These are phyloP conservation scores for Salix suchowensis DNA, from an alignment of 345 rosid species.

Conservation along the genomic window DNA sequence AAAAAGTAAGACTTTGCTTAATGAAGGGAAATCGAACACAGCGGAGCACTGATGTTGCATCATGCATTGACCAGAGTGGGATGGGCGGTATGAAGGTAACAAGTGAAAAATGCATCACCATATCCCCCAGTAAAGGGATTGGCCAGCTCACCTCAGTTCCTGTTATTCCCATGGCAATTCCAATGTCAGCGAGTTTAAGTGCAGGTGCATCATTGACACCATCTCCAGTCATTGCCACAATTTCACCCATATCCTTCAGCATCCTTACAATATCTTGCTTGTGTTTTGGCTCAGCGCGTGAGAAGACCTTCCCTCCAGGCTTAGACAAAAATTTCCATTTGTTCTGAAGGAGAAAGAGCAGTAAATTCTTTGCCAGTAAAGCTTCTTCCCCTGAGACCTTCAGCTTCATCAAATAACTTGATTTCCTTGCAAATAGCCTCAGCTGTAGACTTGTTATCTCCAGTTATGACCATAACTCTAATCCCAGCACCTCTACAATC, in stretches of 20 bases:
- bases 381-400: conserved; percentile 60
- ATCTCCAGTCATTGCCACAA: conserved; percentile 99
- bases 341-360: conserved; percentile 47
- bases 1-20: not conserved
- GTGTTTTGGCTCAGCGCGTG: conserved; percentile 88
- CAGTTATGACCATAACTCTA: conserved; percentile 85
- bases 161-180: conserved; percentile 95
- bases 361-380: conserved; percentile 75
- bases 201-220: conserved; percentile 99
- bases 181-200: conserved; percentile 88
- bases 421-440: conserved; percentile 84
- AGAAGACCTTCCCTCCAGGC: conserved; percentile 80
- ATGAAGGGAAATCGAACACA: too few relatives aligned
- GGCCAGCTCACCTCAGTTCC: conserved; percentile 72
- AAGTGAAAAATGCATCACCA: not conserved
- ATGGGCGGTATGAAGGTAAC: not conserved
- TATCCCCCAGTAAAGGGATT: not conserved
- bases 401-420: conserved; percentile 46
- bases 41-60: too few relatives aligned
- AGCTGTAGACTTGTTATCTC: conserved; percentile 94
- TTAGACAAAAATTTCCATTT: conserved; percentile 47
- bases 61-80: not conserved
- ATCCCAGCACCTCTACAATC: conserved; percentile 85
- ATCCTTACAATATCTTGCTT: conserved; percentile 89
- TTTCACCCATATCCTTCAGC: conserved; percentile 82